These are phyloP conservation scores for Arthromyces matolae DNA, from an alignment of 768 basidiomycete species.

Conservation along the genomic window DNA sequence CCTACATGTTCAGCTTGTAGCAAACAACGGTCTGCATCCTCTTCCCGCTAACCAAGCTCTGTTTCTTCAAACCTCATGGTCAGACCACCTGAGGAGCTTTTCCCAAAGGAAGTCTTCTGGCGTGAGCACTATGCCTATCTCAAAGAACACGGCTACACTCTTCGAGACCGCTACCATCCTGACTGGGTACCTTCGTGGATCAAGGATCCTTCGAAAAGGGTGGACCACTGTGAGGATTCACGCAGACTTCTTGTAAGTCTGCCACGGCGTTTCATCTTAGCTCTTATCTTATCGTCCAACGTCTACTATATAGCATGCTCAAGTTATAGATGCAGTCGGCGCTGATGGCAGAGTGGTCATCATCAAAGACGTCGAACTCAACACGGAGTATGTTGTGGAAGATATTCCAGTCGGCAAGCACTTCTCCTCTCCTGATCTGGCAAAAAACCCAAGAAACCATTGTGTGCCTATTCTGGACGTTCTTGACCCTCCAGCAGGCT, in stretches of 20 bases:
- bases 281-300: background rate
- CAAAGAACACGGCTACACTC: too few relatives aligned
- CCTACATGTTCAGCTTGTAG: too few relatives aligned
- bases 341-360: background rate
- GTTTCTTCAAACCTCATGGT: too few relatives aligned
- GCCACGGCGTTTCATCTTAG: background rate
- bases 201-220: constrained; percentile 27
- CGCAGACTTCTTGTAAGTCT: constrained; percentile 19
- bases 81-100: too few relatives aligned
- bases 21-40: too few relatives aligned
- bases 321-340: background rate
- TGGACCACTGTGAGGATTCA: constrained; percentile 13
- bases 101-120: background rate
- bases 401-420: constrained; percentile 19
- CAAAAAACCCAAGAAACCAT: constrained; percentile 24
- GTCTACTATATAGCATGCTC: background rate
- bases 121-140: too few relatives aligned
- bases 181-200: too few relatives aligned
- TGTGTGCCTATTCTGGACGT: constrained; percentile 26
- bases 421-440: constrained; percentile 13
- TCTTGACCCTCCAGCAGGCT: constrained; percentile 15
- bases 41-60: too few relatives aligned
- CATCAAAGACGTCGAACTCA: background rate
- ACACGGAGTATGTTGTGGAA: background rate
- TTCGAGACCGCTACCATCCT: too few relatives aligned